phyloP scores from a whole-genome alignment of 805 yeast species.

The Peterozyma xylosa region DNA sequence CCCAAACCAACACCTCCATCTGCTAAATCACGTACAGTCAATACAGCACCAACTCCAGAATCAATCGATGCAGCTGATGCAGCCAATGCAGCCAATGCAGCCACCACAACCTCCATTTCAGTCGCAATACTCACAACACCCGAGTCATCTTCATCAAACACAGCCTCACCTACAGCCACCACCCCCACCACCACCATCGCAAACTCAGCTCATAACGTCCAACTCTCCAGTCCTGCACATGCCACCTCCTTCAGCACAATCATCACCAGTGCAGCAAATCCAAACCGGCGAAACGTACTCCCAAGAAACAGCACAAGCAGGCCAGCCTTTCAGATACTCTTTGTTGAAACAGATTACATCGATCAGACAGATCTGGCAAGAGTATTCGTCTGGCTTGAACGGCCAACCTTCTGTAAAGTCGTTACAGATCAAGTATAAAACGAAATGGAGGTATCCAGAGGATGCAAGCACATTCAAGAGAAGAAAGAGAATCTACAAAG shows the following conservation, averaged over 20 bases:
- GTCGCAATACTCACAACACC: too few species aligned
- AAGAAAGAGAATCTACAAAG: constrained; percentile 45
- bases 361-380: constrained; percentile 49
- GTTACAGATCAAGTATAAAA: constrained; percentile 39
- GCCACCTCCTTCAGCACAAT: constrained; percentile 14
- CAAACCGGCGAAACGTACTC: neutral
- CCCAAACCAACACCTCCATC: too few species aligned
- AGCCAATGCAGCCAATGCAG: neutral
- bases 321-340: constrained; percentile 3
- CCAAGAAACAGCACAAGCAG: neutral
- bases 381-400: constrained; percentile 42
- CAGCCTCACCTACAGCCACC: neutral
- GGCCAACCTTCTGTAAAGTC: constrained; percentile 45
- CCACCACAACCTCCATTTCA: neutral
- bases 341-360: constrained; percentile 18
- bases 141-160: neutral
- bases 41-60: too few species aligned
- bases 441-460: constrained; percentile 49
- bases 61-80: too few species aligned
- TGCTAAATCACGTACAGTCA: too few species aligned
- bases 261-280: neutral
- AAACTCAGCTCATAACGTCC: constrained; percentile 21
- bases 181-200: constrained; percentile 6
- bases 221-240: constrained; percentile 29
- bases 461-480: constrained; percentile 45